phyloP scores from a whole-genome alignment of 129 eudicot genomes.

The Chrysanthemum lavandulifolium region DNA sequence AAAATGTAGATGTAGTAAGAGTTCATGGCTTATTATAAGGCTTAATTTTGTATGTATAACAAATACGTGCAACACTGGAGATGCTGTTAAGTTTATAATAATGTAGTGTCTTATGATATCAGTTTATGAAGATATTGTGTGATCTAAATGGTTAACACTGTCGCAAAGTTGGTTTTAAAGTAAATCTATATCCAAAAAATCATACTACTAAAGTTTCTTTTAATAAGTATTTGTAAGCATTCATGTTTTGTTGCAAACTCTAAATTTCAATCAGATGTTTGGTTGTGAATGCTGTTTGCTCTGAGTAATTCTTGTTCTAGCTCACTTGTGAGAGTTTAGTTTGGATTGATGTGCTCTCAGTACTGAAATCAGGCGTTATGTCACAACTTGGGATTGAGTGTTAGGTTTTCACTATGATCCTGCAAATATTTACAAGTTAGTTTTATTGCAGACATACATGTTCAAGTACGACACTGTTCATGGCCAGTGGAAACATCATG shows the following conservation, averaged over 20 bases:
- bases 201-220: neutral
- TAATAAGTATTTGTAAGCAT: neutral
- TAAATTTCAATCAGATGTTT: too few species aligned
- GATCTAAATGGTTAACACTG: neutral
- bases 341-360: too few species aligned
- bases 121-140: neutral
- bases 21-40: neutral
- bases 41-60: too few species aligned
- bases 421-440: slow-evolving; percentile 1
- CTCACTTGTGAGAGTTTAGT: too few species aligned
- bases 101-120: neutral
- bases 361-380: neutral
- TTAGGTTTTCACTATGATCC: neutral
- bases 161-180: too few species aligned
- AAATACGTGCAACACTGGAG: too few species aligned
- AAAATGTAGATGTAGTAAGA: too few species aligned
- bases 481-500: slow-evolving; percentile 84
- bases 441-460: slow-evolving; percentile 62
- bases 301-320: too few species aligned
- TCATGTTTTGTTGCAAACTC: too few species aligned
- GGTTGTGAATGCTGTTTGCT: too few species aligned
- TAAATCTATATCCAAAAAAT: neutral
- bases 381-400: neutral
- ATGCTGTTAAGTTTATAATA: neutral
- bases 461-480: slow-evolving; percentile 90